Conservation (phyloP, 2,329 filamentous ascomycete genomes). For the Teratosphaeria gauchensis region DNA sequence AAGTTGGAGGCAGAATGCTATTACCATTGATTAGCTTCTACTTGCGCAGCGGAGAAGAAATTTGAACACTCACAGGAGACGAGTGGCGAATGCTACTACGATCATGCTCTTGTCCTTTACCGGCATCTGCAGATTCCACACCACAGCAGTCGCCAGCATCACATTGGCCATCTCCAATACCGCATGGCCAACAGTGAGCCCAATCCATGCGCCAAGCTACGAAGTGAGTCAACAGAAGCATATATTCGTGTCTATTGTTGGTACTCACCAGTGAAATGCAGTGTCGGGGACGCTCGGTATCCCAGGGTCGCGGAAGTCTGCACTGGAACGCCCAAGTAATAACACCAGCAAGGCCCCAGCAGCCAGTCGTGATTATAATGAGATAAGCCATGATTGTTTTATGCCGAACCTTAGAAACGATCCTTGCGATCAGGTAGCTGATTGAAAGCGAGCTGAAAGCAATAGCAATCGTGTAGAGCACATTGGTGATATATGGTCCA, state of each 20-base stretch:
- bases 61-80: conserved; percentile 12
- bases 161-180: conserved; percentile 15
- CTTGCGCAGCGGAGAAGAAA: too few species aligned
- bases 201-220: neutral
- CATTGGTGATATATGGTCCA: conserved; percentile 11
- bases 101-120: conserved; percentile 12
- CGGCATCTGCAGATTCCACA: conserved; percentile 20
- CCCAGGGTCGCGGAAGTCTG: conserved; percentile 16
- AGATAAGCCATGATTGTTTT: conserved; percentile 12
- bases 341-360: conserved; percentile 12
- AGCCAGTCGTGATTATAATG: conserved; percentile 6
- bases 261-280: conserved; percentile 11
- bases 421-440: conserved; percentile 17
- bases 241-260: conserved; percentile 5
- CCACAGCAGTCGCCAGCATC: conserved; percentile 12
- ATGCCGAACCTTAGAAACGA: conserved; percentile 8
- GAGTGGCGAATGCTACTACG: conserved; percentile 14
- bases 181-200: conserved; percentile 2
- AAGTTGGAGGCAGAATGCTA: conserved; percentile 5
- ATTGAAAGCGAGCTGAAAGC: conserved; percentile 17
- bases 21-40: neutral
- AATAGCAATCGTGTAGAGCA: conserved; percentile 11
- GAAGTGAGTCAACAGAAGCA: conserved; percentile 7
- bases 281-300: conserved; percentile 3
- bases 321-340: conserved; percentile 15